Evolutionary conservation across 2,329 filamentous ascomycete species (phyloP), one percentile per base, ranked within the genome.

Genomic region (Aureobasidium subglaciale): DNA sequence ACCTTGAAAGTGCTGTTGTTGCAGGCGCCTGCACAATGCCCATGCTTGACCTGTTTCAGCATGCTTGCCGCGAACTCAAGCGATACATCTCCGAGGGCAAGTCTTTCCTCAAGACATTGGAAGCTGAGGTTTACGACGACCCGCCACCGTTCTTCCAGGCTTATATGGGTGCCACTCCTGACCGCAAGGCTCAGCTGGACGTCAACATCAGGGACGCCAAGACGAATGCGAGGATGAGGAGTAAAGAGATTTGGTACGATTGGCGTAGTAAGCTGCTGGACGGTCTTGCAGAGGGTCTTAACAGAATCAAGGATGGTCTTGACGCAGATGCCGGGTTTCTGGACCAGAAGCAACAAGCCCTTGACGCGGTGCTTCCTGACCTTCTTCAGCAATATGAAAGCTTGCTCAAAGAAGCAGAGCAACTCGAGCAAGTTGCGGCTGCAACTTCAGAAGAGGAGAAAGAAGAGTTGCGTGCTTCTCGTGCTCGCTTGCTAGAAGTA

Each of bases 151-250:
- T 99, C 1, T 96, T 99, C 72, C 84, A 83, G 58, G 93, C 97
- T 68, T 99, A 99, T 68, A 83, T 95, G 60, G 85, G 85, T 9
- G 92, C 92, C 24, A 82, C 88, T 0, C 83, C 90, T 0, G 89
- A 95, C 59, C 84, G 95, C 67, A 90, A 88, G 65, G 73, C 83
- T 3, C 78, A 95, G 52, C 95, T 99, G 85, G 92, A 99, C 73
- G 93, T 88, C 61, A 91, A 97, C 67, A 93, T 99, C 77, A 93
- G 95, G 70, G 96, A 97, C 65, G 87, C 96, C 70, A 97, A 96
- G 75, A 91, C 90, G 0, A 88, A 95, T 68, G 90, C 92, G 15
- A 83, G 93, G 24, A 78, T 96, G 13, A 77, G 91, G 50, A 96
- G 92, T 73, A 96, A 96, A 68, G 90, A 89, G 56, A 91, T 93